Evolutionary conservation across 495 filamentous ascomycete species (phyloP).

Genomic region (Hypoxylon crocopeplum): DNA sequence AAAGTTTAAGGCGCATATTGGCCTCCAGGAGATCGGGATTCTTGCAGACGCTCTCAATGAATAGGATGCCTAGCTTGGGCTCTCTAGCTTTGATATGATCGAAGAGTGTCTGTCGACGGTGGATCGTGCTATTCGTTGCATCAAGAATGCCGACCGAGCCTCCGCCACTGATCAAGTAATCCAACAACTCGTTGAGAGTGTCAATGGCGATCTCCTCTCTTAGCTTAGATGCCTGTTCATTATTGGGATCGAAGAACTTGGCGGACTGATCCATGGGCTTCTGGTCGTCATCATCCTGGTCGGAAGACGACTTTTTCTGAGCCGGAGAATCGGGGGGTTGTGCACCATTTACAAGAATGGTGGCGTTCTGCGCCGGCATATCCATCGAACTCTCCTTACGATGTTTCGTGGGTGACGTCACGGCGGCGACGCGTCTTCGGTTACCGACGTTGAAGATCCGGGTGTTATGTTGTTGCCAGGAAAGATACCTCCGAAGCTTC

Average conservation of each 20-base stretch:
- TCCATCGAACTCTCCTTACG: constrained; percentile 40
- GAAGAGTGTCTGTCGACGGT: constrained; percentile 82
- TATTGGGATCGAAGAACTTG: constrained; percentile 92
- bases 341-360: constrained; percentile 55
- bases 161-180: constrained; percentile 80
- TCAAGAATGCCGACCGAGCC: constrained; percentile 98
- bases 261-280: constrained; percentile 85
- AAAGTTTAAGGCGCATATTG: constrained; percentile 98
- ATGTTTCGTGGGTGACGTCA: constrained; percentile 36
- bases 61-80: constrained; percentile 86
- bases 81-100: constrained; percentile 82
- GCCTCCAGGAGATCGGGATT: constrained; percentile 85
- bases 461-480: constrained; percentile 96
- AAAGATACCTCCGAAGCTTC: constrained; percentile 92
- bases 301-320: constrained; percentile 14
- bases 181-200: constrained; percentile 87
- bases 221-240: constrained; percentile 78
- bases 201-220: constrained; percentile 91
- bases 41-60: constrained; percentile 91
- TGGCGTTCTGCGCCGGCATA: constrained; percentile 51
- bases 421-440: constrained; percentile 78
- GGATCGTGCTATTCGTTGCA: constrained; percentile 93
- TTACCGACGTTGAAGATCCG: constrained; percentile 97
- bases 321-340: constrained; percentile 45
- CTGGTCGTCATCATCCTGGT: constrained; percentile 24